A percentile compares a stretch with the other conserved stretches of the same genome.
These are phyloP conservation scores for Pythium brachiatum DNA, from an alignment of 352 stramenopile genomes.

Conservation along the genomic window DNA sequence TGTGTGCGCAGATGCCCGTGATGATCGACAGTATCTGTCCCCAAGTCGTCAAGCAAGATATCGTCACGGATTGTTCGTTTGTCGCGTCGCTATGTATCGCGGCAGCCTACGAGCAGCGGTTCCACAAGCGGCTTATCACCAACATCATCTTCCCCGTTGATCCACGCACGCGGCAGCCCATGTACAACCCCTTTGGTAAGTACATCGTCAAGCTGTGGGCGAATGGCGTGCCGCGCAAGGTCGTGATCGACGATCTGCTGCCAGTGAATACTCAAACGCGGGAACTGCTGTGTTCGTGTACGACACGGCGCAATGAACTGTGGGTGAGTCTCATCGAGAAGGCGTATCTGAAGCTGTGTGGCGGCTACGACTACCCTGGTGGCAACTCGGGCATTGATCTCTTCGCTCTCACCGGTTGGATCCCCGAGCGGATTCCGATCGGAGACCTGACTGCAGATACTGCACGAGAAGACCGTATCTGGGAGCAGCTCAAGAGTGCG, in stretches of 20 bases:
- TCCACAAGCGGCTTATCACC: constrained; percentile 90
- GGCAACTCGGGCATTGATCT: constrained; percentile 97
- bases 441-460: constrained; percentile 33
- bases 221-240: constrained; percentile 91
- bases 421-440: constrained; percentile 92
- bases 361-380: constrained; percentile 97
- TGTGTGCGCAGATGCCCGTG: constrained; percentile 48
- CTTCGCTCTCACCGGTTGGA: constrained; percentile 98
- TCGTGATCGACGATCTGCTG: constrained; percentile 95
- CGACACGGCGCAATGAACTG: constrained; percentile 75
- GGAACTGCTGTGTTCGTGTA: constrained; percentile 83
- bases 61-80: constrained; percentile 93
- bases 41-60: constrained; percentile 82
- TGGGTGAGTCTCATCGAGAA: constrained; percentile 98
- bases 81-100: constrained; percentile 92
- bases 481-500: constrained; percentile 91
- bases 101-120: constrained; percentile 89
- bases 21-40: constrained; percentile 78
- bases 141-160: constrained; percentile 96
- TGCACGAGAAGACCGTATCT: constrained; percentile 50
- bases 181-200: constrained; percentile 92
- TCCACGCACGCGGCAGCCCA: constrained; percentile 42
- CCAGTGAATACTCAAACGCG: constrained; percentile 77
- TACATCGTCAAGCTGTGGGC: constrained; percentile 97
- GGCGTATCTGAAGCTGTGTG: constrained; percentile 97